A percentile compares a stretch with the other conserved stretches of the same genome.
Conservation (phyloP, 2,329 filamentous ascomycete species). For the Pseudocercospora macadamiae region DNA sequence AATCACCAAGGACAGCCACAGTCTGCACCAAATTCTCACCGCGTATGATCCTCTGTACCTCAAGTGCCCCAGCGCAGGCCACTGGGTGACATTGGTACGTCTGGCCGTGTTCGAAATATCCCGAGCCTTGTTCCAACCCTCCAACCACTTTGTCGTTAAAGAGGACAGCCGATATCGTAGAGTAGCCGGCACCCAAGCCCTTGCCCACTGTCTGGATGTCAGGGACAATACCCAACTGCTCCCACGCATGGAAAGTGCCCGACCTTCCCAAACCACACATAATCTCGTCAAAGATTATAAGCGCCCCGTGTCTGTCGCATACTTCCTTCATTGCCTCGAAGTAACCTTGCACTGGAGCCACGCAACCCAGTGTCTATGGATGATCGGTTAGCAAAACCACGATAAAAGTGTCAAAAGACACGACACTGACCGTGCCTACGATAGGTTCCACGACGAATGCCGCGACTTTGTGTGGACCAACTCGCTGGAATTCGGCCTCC, state of each 20-base stretch:
- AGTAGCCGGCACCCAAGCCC: constrained; percentile 63
- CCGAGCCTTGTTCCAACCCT: constrained; percentile 45
- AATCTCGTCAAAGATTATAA: constrained; percentile 58
- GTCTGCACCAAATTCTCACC: constrained; percentile 60
- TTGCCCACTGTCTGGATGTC: constrained; percentile 67
- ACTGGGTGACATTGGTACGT: constrained; percentile 64
- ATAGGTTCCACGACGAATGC: constrained; percentile 57
- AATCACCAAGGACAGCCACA: constrained; percentile 54
- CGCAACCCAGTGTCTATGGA: constrained; percentile 46
- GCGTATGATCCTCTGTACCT: constrained; percentile 61
- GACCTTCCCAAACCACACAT: constrained; percentile 33
- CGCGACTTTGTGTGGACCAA: constrained; percentile 51
- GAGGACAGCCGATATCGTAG: constrained; percentile 61
- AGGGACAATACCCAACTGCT: constrained; percentile 50
- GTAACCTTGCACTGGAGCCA: constrained; percentile 57
- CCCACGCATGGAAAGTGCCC: constrained; percentile 34
- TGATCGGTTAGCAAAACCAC: not conserved
- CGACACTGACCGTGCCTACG: constrained; percentile 42
- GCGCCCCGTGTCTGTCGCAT: constrained; percentile 58
- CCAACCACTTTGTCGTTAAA: constrained; percentile 54
- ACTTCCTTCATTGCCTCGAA: constrained; percentile 56
- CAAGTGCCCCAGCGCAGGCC: constrained; percentile 61
- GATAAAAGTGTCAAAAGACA: constrained; percentile 50
- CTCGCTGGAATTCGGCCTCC: constrained; percentile 50
- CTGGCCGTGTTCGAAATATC: constrained; percentile 58